Evolutionary conservation across 768 basidiomycete species (phyloP), one percentile per base, ranked within the genome.

Genomic region (Boletus reticuloceps): DNA sequence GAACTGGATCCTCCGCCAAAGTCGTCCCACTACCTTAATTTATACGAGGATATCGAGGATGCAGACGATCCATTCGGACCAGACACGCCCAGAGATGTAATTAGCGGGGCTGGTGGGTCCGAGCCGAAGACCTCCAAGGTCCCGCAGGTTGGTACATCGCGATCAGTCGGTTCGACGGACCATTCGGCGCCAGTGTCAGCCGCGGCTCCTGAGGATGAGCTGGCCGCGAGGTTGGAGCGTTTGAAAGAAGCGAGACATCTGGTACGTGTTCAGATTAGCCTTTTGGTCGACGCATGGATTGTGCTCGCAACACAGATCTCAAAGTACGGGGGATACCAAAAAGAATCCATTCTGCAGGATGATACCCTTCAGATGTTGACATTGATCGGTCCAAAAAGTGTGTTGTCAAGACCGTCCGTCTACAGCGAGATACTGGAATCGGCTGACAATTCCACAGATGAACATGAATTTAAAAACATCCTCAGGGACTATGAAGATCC

Each of bases 1-100:
- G 58, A 51, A 29, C 54, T 57, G 1, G 59, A 64, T 20, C 34
- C 27, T 6, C 54, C 14, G 3, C 50, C 46, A 4, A 7, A 17
- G 1, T 1, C 19, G 1, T 1, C 19, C 0, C 14, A 4, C 10
- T 68, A 56, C 37, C 42, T 19, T 6, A 44, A 46, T n/a, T 37
- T 71, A 11, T 71, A 71, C 55, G 69, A 71, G 16, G 69, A 69
- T 20, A 63, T 65, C 46, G 68, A 71, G 17, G 61, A 71, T 2
- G 45, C 62, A 0, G 71, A 68, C 29, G 55, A 62, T 4, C 52
- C 58, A 6, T 63, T 54, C 5, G 69, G 63, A 34, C 43, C 51
- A 6, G 65, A 68, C 7, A 40, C 37, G 10, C 32, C 59, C 38
- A 56, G 20, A n/a, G 60, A 66, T 2, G 50, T 36, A 19, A 47